Percentiles rank a stretch among this genome's conserved stretches.
Conservation (phyloP, 2,329 filamentous ascomycete species). For the Colletotrichum limetticola region DNA sequence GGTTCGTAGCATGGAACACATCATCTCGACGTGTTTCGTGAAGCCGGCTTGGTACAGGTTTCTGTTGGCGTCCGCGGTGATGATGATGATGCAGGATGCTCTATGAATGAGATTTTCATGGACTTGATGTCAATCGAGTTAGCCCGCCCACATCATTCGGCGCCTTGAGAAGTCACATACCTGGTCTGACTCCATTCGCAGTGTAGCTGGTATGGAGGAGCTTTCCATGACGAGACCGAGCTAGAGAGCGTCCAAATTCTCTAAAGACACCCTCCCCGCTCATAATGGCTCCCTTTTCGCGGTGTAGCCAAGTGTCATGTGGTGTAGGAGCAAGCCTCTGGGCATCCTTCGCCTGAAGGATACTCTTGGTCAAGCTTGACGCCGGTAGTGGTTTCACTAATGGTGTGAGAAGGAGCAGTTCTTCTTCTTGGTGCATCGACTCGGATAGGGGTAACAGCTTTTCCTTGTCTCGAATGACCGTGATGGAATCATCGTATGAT, state of each 20-base stretch:
- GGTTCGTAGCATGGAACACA: slow-evolving; percentile 85
- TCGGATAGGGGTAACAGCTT: slow-evolving; percentile 84
- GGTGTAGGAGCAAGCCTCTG: slow-evolving; percentile 48
- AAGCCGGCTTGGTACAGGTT: slow-evolving; percentile 96
- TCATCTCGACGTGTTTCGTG: slow-evolving; percentile 95
- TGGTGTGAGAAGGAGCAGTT: slow-evolving; percentile 88
- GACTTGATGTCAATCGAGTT: slow-evolving; percentile 54
- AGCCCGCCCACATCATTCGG: not conserved
- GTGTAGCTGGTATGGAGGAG: slow-evolving; percentile 96
- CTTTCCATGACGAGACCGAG: slow-evolving; percentile 85
- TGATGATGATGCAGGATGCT: slow-evolving; percentile 87
- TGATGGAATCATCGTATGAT: slow-evolving; percentile 93
- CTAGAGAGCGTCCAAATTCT: slow-evolving; percentile 88
- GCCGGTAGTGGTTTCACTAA: slow-evolving; percentile 93
- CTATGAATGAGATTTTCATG: slow-evolving; percentile 93
- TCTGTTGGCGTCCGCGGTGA: slow-evolving; percentile 93
- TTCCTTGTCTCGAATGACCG: slow-evolving; percentile 90
- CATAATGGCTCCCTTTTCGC: slow-evolving; percentile 76
- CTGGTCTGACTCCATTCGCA: slow-evolving; percentile 87
- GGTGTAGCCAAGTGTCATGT: slow-evolving; percentile 67
- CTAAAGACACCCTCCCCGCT: slow-evolving; percentile 94
- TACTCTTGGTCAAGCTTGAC: slow-evolving; percentile 80
- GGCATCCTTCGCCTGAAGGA: slow-evolving; percentile 65
- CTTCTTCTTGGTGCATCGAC: slow-evolving; percentile 85
- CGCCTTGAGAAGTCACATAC: slow-evolving; percentile 44